phyloP scores from a whole-genome alignment of 768 basidiomycete genomes.

The Lactarius indigo region DNA sequence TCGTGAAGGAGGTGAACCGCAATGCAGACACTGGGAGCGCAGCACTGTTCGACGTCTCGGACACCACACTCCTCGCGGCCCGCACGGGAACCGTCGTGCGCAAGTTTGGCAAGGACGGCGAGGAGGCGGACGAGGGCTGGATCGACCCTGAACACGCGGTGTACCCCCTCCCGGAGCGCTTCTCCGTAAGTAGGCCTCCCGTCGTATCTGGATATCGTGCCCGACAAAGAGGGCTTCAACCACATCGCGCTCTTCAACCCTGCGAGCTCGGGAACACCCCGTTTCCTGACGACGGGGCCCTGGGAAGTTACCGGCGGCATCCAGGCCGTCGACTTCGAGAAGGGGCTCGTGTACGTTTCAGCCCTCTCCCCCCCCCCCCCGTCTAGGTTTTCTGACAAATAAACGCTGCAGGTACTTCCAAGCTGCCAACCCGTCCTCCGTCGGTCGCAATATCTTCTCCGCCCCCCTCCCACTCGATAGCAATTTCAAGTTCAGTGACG shows the following conservation, averaged over 20 bases:
- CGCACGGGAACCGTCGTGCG: slow-evolving; percentile 58
- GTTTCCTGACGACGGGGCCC: slow-evolving; percentile 78
- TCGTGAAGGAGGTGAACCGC: slow-evolving; percentile 86
- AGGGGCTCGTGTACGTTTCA: slow-evolving; percentile 64
- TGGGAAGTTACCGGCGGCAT: slow-evolving; percentile 89
- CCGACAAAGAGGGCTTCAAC: slow-evolving; percentile 76
- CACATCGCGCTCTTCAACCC: slow-evolving; percentile 92
- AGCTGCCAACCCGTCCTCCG: slow-evolving; percentile 79
- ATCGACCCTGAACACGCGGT: slow-evolving; percentile 74
- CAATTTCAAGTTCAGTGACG: slow-evolving; percentile 25
- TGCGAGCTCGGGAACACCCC: slow-evolving; percentile 61
- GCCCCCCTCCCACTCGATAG: slow-evolving; percentile 60
- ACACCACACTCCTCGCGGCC: slow-evolving; percentile 27
- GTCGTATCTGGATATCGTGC: slow-evolving; percentile 90
- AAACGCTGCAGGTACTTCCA: slow-evolving; percentile 68
- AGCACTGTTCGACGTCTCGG: slow-evolving; percentile 62
- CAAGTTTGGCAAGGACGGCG: slow-evolving; percentile 75
- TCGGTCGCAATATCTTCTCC: slow-evolving; percentile 80
- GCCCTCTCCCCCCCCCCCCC: not conserved
- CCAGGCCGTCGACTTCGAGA: slow-evolving; percentile 62
- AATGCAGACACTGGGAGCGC: slow-evolving; percentile 79
- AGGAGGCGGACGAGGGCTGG: slow-evolving; percentile 92
- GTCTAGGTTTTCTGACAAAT: not conserved
- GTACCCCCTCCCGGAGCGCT: slow-evolving; percentile 46
- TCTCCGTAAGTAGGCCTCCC: slow-evolving; percentile 43